A percentile compares a stretch with the other conserved stretches of the same genome.
phyloP scores from a whole-genome alignment of 2,329 filamentous ascomycete genomes.

The Exophiala oligosperma region DNA sequence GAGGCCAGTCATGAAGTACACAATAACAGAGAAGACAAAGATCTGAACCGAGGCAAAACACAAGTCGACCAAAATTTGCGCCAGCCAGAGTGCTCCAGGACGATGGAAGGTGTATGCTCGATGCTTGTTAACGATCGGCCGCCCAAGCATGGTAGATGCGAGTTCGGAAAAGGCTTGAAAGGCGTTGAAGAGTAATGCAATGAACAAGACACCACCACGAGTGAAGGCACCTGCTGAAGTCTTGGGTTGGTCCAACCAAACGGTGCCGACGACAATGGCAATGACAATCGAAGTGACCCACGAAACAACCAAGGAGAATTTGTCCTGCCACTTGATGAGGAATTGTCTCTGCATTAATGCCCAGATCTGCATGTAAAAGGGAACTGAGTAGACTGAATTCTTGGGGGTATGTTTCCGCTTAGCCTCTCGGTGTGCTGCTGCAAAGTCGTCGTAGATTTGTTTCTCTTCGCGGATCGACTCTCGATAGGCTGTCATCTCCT shows the following conservation, averaged over 20 bases:
- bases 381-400: constrained; percentile 78
- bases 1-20: constrained; percentile 76
- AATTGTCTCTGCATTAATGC: constrained; percentile 82
- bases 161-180: constrained; percentile 83
- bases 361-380: constrained; percentile 81
- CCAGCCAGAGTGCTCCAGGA: constrained; percentile 79
- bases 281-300: constrained; percentile 72
- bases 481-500: constrained; percentile 71
- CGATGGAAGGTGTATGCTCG: constrained; percentile 79
- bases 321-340: constrained; percentile 81
- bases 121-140: constrained; percentile 80
- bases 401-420: constrained; percentile 72
- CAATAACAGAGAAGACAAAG: constrained; percentile 69
- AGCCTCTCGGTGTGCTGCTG: constrained; percentile 70
- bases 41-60: constrained; percentile 71
- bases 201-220: constrained; percentile 78
- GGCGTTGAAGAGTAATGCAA: constrained; percentile 79
- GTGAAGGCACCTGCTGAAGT: constrained; percentile 71
- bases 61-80: constrained; percentile 68
- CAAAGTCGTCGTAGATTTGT: constrained; percentile 73
- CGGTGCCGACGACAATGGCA: constrained; percentile 75
- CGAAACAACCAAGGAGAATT: constrained; percentile 70
- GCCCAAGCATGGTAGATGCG: constrained; percentile 70
- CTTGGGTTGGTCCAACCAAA: constrained; percentile 70
- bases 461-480: constrained; percentile 63